Conservation (phyloP, 2,329 filamentous ascomycete genomes). For the Hymenoscyphus salicellus region DNA sequence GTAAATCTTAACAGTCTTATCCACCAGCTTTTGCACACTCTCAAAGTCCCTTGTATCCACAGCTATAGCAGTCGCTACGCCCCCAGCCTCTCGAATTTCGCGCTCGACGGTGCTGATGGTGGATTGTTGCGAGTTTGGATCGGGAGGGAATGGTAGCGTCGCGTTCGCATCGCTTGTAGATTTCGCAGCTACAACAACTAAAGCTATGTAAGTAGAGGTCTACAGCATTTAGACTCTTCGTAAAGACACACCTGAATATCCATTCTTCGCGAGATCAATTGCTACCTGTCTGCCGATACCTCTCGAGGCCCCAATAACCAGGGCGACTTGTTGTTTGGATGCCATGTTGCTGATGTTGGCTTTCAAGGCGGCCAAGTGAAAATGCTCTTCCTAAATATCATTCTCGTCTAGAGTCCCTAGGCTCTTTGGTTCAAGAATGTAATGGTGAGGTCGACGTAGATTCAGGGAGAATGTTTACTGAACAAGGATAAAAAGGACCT, state of each 20-base stretch:
- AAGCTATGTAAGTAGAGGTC: slow-evolving; percentile 2
- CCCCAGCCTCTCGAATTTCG: slow-evolving; percentile 66
- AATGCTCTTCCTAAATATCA: background rate
- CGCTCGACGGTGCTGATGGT: slow-evolving; percentile 78
- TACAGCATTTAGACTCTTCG: background rate
- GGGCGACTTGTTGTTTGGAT: slow-evolving; percentile 52
- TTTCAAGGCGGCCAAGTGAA: slow-evolving; percentile 10
- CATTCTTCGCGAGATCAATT: slow-evolving; percentile 68
- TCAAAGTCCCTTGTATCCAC: slow-evolving; percentile 68
- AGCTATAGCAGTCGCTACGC: slow-evolving; percentile 60
- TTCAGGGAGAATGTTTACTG: background rate
- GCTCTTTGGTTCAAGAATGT: background rate
- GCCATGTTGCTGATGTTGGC: slow-evolving; percentile 16
- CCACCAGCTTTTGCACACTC: slow-evolving; percentile 59
- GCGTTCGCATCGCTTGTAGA: slow-evolving; percentile 62
- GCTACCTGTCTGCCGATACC: slow-evolving; percentile 77
- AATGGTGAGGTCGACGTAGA: background rate
- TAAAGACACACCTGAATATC: slow-evolving; percentile 59
- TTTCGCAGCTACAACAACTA: slow-evolving; percentile 68
- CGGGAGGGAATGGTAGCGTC: slow-evolving; percentile 62
- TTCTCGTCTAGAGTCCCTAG: background rate
- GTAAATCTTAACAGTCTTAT: slow-evolving; percentile 48
- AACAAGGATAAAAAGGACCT: background rate
- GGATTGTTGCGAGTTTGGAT: slow-evolving; percentile 70
- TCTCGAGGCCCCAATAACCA: slow-evolving; percentile 72